A percentile compares a stretch with the other conserved stretches of the same genome.
Evolutionary conservation across 306 rosid species (phyloP).

Genomic region (Quercus mongolica): DNA sequence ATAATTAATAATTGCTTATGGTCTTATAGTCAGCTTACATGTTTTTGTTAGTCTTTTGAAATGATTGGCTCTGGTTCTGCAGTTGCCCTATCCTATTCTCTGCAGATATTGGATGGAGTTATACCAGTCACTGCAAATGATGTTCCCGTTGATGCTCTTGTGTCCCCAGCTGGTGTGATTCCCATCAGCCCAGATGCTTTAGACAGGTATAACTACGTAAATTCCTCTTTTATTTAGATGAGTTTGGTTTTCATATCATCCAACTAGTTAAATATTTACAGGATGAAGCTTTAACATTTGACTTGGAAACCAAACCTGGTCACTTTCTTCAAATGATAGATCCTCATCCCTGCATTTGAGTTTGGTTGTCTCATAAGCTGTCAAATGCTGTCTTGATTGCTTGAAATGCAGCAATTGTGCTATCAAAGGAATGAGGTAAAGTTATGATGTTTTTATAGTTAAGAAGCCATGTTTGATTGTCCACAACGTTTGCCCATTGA

Average conservation of each 20-base stretch:
- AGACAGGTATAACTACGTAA: slow-evolving; percentile 46
- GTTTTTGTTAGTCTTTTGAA: not conserved
- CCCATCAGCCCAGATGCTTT: slow-evolving; percentile 67
- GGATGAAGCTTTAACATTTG: slow-evolving; percentile 27
- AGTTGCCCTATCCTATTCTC: slow-evolving; percentile 83
- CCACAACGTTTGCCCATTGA: not conserved
- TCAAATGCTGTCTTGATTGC: not conserved
- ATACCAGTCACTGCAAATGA: slow-evolving; percentile 70
- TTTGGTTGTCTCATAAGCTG: not conserved
- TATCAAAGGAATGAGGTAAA: not conserved
- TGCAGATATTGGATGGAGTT: slow-evolving; percentile 76
- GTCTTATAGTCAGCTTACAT: slow-evolving; percentile 15
- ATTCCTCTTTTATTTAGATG: slow-evolving; percentile 7
- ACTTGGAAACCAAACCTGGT: slow-evolving; percentile 11
- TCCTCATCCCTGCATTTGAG: not conserved
- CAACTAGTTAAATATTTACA: slow-evolving; percentile 11
- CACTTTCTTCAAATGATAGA: not conserved
- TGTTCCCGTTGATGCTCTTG: slow-evolving; percentile 72
- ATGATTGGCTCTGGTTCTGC: slow-evolving; percentile 31
- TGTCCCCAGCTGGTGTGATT: slow-evolving; percentile 73
- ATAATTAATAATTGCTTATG: not conserved
- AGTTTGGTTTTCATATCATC: not conserved
- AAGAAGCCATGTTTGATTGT: not conserved
- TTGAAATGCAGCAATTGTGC: not conserved
- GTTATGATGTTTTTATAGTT: not conserved